These are phyloP conservation scores for Breviolum minutum DNA, from an alignment of 73 alveolate species.

Conservation along the genomic window DNA sequence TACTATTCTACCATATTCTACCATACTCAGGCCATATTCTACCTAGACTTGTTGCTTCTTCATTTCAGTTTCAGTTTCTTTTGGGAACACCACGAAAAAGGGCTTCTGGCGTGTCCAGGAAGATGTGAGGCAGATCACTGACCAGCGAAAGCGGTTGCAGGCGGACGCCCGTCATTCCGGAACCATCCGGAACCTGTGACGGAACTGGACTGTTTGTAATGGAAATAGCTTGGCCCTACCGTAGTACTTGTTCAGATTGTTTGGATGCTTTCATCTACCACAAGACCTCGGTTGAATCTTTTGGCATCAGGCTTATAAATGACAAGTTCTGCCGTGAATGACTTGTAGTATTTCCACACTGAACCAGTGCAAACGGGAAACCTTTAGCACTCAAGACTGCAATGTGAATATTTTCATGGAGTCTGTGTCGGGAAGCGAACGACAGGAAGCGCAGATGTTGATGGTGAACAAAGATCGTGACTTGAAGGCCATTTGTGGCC, in stretches of 20 bases:
- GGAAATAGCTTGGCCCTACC: neutral
- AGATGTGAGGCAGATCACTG: conserved; percentile 80
- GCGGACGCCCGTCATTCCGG: neutral
- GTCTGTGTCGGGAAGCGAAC: too few species aligned
- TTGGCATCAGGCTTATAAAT: neutral
- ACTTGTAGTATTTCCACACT: too few species aligned
- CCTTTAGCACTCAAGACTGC: too few species aligned
- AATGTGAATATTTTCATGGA: too few species aligned
- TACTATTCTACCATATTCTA: too few species aligned
- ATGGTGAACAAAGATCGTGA: conserved; percentile 44
- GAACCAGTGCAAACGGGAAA: too few species aligned
- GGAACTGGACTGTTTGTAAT: neutral
- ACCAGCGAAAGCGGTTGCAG: conserved; percentile 88
- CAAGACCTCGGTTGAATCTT: neutral
- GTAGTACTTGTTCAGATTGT: neutral
- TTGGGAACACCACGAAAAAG: too few species aligned
- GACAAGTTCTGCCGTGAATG: too few species aligned
- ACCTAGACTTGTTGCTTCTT: neutral
- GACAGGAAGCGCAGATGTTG: conserved; percentile 63
- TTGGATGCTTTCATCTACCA: too few species aligned
- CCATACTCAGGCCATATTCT: neutral
- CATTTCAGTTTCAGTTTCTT: neutral
- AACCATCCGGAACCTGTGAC: neutral
- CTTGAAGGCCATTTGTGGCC: conserved; percentile 7
- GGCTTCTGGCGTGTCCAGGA: neutral